Percentiles rank a stretch among this genome's conserved stretches.
Evolutionary conservation across 345 rosid species (phyloP).

Genomic region (Turritis glabra): DNA sequence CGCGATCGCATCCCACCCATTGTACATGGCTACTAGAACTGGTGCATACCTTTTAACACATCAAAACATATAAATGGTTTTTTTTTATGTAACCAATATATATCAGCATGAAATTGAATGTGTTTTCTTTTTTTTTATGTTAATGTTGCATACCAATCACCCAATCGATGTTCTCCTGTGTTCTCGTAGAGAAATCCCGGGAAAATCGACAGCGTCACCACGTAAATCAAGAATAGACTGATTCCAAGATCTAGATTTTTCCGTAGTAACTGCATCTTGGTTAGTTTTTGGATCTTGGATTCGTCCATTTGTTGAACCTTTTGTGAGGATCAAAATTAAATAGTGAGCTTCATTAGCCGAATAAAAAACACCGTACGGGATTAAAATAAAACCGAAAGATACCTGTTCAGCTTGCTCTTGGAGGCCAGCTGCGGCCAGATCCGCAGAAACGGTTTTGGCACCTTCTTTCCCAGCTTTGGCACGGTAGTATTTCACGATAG

Average conservation of each 20-base stretch:
- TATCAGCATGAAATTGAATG: neutral
- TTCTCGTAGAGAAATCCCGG: constrained; percentile 87
- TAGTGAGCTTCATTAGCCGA: neutral
- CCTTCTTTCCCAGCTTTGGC: constrained; percentile 89
- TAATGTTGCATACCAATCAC: constrained; percentile 55
- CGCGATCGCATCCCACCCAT: constrained; percentile 62
- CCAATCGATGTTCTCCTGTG: constrained; percentile 72
- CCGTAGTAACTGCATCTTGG: constrained; percentile 45
- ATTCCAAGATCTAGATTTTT: constrained; percentile 65
- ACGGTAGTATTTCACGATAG: constrained; percentile 77
- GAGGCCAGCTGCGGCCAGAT: constrained; percentile 83
- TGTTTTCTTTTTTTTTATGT: neutral
- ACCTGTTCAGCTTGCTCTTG: constrained; percentile 39
- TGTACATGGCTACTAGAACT: constrained; percentile 72
- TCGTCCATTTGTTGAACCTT: constrained; percentile 43
- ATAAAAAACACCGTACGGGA: neutral
- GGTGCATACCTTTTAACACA: constrained; percentile 64
- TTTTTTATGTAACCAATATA: neutral
- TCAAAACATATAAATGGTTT: neutral
- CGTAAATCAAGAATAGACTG: constrained; percentile 60
- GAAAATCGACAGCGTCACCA: constrained; percentile 70
- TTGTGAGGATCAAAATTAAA: neutral
- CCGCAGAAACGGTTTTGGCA: constrained; percentile 72
- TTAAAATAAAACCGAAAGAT: neutral
- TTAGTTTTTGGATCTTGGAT: constrained; percentile 33